Percentiles rank a stretch among this genome's conserved stretches.
These are phyloP conservation scores for Lavandula angustifolia DNA, from an alignment of 257 asterid genomes.

Conservation along the genomic window DNA sequence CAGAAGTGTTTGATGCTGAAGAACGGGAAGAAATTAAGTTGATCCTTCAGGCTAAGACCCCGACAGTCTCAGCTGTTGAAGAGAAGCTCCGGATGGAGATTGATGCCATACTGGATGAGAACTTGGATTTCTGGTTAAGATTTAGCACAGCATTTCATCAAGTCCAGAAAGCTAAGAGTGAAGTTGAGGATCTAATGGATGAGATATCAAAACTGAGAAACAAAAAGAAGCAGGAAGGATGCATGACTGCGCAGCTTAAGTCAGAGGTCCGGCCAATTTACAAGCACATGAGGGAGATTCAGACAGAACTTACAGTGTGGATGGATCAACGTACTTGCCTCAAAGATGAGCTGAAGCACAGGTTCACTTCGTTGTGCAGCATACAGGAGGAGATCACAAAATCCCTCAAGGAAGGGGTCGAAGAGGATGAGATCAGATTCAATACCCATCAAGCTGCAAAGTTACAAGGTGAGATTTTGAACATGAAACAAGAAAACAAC, in stretches of 20 bases:
- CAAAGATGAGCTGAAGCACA: slow-evolving; percentile 66
- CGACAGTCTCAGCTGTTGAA: slow-evolving; percentile 53
- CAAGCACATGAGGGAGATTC: slow-evolving; percentile 86
- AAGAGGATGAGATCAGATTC: slow-evolving; percentile 66
- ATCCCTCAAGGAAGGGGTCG: slow-evolving; percentile 68
- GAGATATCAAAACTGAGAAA: slow-evolving; percentile 60
- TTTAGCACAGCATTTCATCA: slow-evolving; percentile 89
- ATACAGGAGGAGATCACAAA: slow-evolving; percentile 76
- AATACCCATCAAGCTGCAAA: slow-evolving; percentile 95
- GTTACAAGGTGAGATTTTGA: slow-evolving; percentile 82
- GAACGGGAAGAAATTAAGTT: slow-evolving; percentile 38
- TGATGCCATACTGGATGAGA: slow-evolving; percentile 81
- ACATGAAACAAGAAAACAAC: slow-evolving; percentile 93
- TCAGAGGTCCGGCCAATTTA: slow-evolving; percentile 75
- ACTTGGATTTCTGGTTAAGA: slow-evolving; percentile 88
- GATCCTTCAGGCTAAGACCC: slow-evolving; percentile 33
- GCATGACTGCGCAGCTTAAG: slow-evolving; percentile 43
- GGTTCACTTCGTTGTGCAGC: slow-evolving; percentile 66
- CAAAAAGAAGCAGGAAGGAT: slow-evolving; percentile 57
- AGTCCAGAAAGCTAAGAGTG: slow-evolving; percentile 77
- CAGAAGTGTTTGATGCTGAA: slow-evolving; percentile 14
- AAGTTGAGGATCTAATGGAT: slow-evolving; percentile 61
- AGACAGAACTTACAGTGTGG: slow-evolving; percentile 75
- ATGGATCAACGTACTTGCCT: slow-evolving; percentile 62
- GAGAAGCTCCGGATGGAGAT: slow-evolving; percentile 67